Conservation (phyloP, 2,329 filamentous ascomycete species). For the Paracorniculantispora psalliotae region DNA sequence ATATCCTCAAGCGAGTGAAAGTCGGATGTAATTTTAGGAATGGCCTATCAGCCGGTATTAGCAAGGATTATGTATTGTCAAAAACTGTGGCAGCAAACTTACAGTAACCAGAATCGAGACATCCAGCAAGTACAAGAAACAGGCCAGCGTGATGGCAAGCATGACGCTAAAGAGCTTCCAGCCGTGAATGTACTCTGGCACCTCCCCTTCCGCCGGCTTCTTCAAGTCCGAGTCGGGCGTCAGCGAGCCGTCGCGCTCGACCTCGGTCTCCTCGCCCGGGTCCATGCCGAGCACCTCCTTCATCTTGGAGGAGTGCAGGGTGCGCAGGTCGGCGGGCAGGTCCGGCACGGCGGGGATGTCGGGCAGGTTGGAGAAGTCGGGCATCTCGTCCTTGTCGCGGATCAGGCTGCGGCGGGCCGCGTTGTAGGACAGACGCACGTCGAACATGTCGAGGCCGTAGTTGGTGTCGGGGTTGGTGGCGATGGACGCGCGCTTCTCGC, state of each 20-base stretch:
- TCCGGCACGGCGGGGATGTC: constrained; percentile 1
- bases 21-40: constrained; percentile 45
- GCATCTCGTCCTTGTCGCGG: constrained; percentile 9
- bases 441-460: constrained; percentile 10
- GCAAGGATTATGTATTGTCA: no score
- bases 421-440: constrained; percentile 12
- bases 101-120: constrained; percentile 50
- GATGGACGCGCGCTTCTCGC: constrained; percentile 8
- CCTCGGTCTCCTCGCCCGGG: constrained; percentile 8
- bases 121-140: constrained; percentile 47
- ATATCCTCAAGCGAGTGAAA: constrained; percentile 48
- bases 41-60: constrained; percentile 27
- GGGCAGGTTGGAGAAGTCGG: constrained; percentile 2
- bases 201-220: constrained; percentile 7
- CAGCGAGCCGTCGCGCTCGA: not conserved
- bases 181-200: constrained; percentile 19
- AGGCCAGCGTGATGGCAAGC: constrained; percentile 34
- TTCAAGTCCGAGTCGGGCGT: constrained; percentile 14
- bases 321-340: constrained; percentile 2
- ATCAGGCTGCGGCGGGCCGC: constrained; percentile 11
- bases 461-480: constrained; percentile 5
- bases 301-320: constrained; percentile 11
- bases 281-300: constrained; percentile 12
- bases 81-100: no score
- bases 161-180: constrained; percentile 32